Percentiles rank a stretch among this genome's conserved stretches.
phyloP scores from a whole-genome alignment of 2,329 filamentous ascomycete species.

The Fusarium setosum region DNA sequence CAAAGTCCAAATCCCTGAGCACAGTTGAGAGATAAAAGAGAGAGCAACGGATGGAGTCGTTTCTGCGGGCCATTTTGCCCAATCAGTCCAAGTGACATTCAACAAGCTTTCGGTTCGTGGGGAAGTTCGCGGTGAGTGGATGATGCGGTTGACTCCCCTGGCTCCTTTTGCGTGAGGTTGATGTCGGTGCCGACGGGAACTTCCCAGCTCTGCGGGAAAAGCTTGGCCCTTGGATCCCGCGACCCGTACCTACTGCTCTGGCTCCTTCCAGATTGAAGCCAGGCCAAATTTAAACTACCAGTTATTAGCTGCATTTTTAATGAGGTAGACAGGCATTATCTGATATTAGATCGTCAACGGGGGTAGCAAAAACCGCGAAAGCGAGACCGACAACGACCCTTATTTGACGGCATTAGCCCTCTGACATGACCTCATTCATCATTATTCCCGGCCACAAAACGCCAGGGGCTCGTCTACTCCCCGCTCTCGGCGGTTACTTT shows the following conservation, averaged over 20 bases:
- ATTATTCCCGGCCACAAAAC: not conserved
- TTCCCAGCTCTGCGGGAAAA: not conserved
- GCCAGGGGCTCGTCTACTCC: not conserved
- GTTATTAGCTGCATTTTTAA: too few species aligned
- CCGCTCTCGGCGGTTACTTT: not conserved
- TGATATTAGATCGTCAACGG: too few species aligned
- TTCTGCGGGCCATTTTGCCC: constrained; percentile 26
- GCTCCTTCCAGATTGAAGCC: too few species aligned
- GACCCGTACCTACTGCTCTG: not conserved
- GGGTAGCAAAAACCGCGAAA: not conserved
- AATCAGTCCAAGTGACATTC: constrained; percentile 28
- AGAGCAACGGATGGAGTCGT: constrained; percentile 19
- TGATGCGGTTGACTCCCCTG: constrained; percentile 16
- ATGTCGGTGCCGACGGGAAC: constrained; percentile 1
- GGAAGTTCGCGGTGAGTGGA: constrained; percentile 31
- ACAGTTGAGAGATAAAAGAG: constrained; percentile 25
- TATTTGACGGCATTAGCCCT: not conserved
- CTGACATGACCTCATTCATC: not conserved
- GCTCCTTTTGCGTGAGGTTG: constrained; percentile 7
- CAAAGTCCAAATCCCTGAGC: constrained; percentile 3
- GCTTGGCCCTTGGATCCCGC: not conserved
- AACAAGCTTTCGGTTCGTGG: constrained; percentile 38
- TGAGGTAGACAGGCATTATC: too few species aligned
- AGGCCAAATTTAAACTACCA: too few species aligned
- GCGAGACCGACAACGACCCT: not conserved